Conservation (phyloP, 2,329 filamentous ascomycete genomes). For the Aspergillus amoenus region DNA sequence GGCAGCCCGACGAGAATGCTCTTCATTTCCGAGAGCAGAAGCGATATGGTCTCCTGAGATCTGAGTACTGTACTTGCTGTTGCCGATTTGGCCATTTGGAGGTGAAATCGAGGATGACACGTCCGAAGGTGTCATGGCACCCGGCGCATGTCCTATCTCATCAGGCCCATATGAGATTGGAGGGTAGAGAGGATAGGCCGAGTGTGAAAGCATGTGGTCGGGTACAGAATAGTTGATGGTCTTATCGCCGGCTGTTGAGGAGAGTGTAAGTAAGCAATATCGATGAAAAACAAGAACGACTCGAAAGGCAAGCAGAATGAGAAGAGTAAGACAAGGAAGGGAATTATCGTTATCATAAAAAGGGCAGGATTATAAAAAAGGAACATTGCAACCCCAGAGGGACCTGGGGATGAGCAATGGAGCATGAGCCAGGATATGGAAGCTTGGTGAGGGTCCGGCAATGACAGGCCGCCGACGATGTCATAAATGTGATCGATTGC, state of each 20-base stretch:
- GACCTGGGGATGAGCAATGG: background rate
- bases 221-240: conserved; percentile 39
- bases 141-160: conserved; percentile 35
- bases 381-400: background rate
- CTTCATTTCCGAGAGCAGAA: conserved; percentile 61
- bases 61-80: conserved; percentile 41
- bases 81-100: conserved; percentile 40
- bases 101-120: conserved; percentile 44
- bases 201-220: conserved; percentile 41
- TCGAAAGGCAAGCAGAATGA: conserved; percentile 13
- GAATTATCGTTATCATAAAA: conserved; percentile 10
- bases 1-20: conserved; percentile 69
- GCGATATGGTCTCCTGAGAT: conserved; percentile 41
- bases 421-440: conserved; percentile 14
- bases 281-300: conserved; percentile 1
- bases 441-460: conserved; percentile 23
- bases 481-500: conserved; percentile 37
- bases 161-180: conserved; percentile 38
- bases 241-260: conserved; percentile 32
- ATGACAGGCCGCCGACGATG: conserved; percentile 26
- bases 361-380: conserved; percentile 8
- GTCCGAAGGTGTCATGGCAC: conserved; percentile 41
- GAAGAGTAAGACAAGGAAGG: conserved; percentile 13
- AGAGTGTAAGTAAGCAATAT: conserved; percentile 26
- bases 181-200: conserved; percentile 39